A percentile compares a stretch with the other conserved stretches of the same genome.
These are phyloP conservation scores for Heterobasidion occidentale DNA, from an alignment of 1,284 basidiomycete genomes.

Conservation along the genomic window DNA sequence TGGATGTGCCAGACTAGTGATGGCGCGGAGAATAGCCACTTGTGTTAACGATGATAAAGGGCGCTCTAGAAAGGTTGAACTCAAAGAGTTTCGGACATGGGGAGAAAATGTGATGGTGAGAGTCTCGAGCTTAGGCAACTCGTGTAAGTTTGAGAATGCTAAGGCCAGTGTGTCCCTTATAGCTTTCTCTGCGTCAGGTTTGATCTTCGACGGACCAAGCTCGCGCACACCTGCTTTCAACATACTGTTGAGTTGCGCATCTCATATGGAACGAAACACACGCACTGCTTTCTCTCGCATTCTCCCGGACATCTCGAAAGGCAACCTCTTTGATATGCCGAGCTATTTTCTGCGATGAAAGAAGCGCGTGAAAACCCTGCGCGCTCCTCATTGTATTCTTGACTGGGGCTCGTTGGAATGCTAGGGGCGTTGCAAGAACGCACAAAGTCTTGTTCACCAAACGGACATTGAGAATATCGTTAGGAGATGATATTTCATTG, in stretches of 20 bases:
- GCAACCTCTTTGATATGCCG: conserved; percentile 6
- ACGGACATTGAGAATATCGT: conserved; percentile 10
- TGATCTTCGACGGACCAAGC: too few relatives aligned
- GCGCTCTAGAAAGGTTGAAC: not conserved
- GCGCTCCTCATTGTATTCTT: conserved; percentile 7
- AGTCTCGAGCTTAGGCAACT: not conserved
- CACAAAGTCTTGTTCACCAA: conserved; percentile 10
- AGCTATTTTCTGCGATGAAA: conserved; percentile 7
- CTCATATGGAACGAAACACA: not conserved
- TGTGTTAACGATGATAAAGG: not conserved
- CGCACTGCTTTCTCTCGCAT: not conserved
- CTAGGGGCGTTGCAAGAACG: conserved; percentile 10
- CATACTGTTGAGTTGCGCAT: not conserved
- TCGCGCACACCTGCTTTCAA: not conserved
- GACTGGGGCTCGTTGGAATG: conserved; percentile 10
- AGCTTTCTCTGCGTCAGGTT: not conserved
- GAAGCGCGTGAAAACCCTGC: conserved; percentile 1
- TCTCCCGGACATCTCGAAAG: not conserved
- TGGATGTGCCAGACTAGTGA: not conserved
- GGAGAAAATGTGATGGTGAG: not conserved
- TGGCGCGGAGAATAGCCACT: not conserved
- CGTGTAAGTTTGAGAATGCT: not conserved
- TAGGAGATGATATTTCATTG: conserved; percentile 6
- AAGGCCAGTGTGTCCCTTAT: not conserved
- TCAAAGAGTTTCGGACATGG: not conserved